Evolutionary conservation across 2,329 filamentous ascomycete species (phyloP), one percentile per base, ranked within the genome.

Genomic region (Calonectria hongkongensis): DNA sequence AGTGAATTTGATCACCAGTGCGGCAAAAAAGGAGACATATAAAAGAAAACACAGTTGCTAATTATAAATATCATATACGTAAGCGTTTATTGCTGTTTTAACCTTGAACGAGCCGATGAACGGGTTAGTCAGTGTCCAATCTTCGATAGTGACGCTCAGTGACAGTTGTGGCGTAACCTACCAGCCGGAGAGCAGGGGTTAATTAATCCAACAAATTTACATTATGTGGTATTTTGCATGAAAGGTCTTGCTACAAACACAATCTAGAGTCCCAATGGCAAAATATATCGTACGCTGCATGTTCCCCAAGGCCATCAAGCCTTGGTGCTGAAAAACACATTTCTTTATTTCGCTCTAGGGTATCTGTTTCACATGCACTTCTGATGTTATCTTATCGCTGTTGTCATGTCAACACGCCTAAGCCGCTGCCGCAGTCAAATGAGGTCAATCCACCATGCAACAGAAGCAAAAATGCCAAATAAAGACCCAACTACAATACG

Each of bases 381-480:
- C 54, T 16, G 13, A 15, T 21, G 12, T 25, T 27, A 15, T 16
- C n/a, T 47, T 47, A 47, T 48, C 45, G n/a, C 21, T 41, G 54
- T 60, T 60, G 54, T 39, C 54, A 39, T 41, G 54, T 60, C 54
- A 60, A 60, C 54, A n/a, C 54, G 33, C 36, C 36, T 9, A 2
- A 21, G 39, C 6, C 45, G 4, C n/a, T 60, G 54, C 54, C 33
- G 36, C 54, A 60, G 16, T 36, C 54, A 60, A 60, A 60, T 41
- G 54, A 60, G 54, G 33, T 25, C 33, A n/a, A 21, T 60, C 33
- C 33, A 27, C 54, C 33, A 36, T 16, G 54, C 36, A 60, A 25
- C 54, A 60, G 54, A 60, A 60, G 54, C 54, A 60, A 60, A 41
- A 41, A 60, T 41, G 15, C 12, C 36, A 60, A 41, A 60, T 60